Evolutionary conservation across 108 stramenopile genomes (phyloP).

Genomic region (Chaetoceros muelleri): DNA sequence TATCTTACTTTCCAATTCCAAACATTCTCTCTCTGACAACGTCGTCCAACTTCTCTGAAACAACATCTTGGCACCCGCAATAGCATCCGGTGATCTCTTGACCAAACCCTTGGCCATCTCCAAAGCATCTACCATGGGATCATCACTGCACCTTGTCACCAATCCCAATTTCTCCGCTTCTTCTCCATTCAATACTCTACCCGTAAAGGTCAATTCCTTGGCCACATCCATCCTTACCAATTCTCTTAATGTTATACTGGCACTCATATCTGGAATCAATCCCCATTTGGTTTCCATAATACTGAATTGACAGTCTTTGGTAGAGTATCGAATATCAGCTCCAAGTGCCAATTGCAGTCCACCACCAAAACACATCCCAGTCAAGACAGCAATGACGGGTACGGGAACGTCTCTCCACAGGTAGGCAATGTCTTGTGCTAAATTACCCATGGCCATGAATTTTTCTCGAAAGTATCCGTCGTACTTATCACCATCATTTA

Average conservation of each 20-base stretch:
- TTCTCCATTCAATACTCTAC: conserved; percentile 46
- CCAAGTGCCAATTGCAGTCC: conserved; percentile 87
- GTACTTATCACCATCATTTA: neutral
- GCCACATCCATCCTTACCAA: conserved; percentile 67
- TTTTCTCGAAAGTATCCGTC: neutral
- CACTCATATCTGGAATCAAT: conserved; percentile 85
- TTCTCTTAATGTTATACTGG: conserved; percentile 60
- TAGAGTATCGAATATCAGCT: conserved; percentile 75
- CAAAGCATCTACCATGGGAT: conserved; percentile 66
- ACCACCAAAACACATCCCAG: conserved; percentile 87
- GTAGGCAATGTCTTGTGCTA: conserved; percentile 80
- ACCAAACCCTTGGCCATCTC: conserved; percentile 53
- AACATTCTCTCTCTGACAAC: conserved; percentile 40
- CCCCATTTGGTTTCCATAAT: conserved; percentile 93
- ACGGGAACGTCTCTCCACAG: conserved; percentile 76
- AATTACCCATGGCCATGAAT: conserved; percentile 43
- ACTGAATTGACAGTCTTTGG: conserved; percentile 63
- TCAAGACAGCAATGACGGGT: conserved; percentile 78
- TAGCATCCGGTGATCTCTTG: conserved; percentile 70
- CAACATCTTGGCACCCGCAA: conserved; percentile 65
- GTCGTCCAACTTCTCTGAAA: conserved; percentile 71
- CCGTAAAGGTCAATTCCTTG: conserved; percentile 85
- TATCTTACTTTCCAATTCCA: conserved; percentile 55
- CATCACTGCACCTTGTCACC: conserved; percentile 66
- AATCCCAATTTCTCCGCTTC: conserved; percentile 63